Conservation (phyloP, 306 rosid genomes). For the Begonia masoniana region DNA sequence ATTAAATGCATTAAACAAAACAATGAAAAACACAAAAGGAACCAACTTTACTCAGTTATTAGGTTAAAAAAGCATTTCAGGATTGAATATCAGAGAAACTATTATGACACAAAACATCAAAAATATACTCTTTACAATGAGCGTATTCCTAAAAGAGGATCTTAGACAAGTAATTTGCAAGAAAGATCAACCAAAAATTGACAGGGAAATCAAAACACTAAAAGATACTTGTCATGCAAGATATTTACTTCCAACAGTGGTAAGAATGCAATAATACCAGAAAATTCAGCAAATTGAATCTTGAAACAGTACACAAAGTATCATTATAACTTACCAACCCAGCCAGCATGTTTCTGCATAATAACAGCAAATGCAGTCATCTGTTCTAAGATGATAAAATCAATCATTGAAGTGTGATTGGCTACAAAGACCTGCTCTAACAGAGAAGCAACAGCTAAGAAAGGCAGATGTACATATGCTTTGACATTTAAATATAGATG, state of each 20-base stretch:
- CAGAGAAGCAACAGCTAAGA: conserved; percentile 6
- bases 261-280: no score
- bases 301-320: background rate
- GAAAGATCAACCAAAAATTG: no score
- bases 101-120: no score
- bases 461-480: conserved; percentile 10
- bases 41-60: background rate
- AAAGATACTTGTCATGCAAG: no score
- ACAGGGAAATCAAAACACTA: no score
- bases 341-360: conserved; percentile 98
- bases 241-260: no score
- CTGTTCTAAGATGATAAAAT: conserved; percentile 91
- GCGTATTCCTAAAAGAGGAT: no score
- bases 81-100: no score
- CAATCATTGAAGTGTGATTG: conserved; percentile 95
- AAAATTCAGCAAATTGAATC: no score
- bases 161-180: no score
- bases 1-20: background rate
- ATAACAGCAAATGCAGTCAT: conserved; percentile 98
- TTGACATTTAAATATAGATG: background rate
- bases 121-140: no score
- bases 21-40: background rate
- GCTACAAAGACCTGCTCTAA: conserved; percentile 82
- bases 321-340: conserved; percentile 74
- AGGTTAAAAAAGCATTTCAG: background rate